A percentile compares a stretch with the other conserved stretches of the same genome.
Evolutionary conservation across 139 green algal genomes (phyloP).

Genomic region (Picochlorum sp.): DNA sequence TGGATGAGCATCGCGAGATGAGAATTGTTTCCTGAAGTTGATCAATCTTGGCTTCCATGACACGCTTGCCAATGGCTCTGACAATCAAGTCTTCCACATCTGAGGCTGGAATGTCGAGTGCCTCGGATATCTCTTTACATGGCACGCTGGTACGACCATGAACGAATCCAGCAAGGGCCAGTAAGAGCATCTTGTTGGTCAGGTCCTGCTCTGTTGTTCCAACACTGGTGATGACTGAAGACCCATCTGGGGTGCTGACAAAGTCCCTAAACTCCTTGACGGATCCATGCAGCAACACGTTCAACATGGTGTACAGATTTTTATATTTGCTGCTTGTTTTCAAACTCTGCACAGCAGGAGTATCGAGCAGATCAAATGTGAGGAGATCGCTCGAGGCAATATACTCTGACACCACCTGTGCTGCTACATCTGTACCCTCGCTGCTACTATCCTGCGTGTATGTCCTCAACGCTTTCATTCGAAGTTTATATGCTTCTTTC

Average conservation of each 20-base stretch:
- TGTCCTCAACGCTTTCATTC: constrained; percentile 19
- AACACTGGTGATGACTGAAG: not conserved
- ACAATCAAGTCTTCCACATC: constrained; percentile 45
- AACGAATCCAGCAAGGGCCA: constrained; percentile 29
- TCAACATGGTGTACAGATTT: constrained; percentile 20
- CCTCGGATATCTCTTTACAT: constrained; percentile 16
- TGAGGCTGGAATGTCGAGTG: constrained; percentile 8
- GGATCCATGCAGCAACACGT: constrained; percentile 14
- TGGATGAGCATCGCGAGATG: constrained; percentile 28
- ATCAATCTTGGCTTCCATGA: constrained; percentile 31
- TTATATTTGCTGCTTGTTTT: not conserved
- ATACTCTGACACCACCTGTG: constrained; percentile 25
- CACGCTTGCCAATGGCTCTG: constrained; percentile 41
- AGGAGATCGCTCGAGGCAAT: constrained; percentile 22
- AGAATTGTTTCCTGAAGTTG: constrained; percentile 24
- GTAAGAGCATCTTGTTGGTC: constrained; percentile 27
- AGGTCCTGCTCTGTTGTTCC: constrained; percentile 14
- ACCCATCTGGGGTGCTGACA: not conserved
- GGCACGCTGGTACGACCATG: constrained; percentile 8
- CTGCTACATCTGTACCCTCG: not conserved
- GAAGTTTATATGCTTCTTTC: constrained; percentile 29
- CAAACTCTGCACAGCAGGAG: constrained; percentile 21
- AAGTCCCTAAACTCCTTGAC: constrained; percentile 24
- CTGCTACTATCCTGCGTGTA: constrained; percentile 20
- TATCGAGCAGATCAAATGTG: constrained; percentile 26